Conservation (phyloP, 306 rosid species). For the Vigna trinervia region DNA sequence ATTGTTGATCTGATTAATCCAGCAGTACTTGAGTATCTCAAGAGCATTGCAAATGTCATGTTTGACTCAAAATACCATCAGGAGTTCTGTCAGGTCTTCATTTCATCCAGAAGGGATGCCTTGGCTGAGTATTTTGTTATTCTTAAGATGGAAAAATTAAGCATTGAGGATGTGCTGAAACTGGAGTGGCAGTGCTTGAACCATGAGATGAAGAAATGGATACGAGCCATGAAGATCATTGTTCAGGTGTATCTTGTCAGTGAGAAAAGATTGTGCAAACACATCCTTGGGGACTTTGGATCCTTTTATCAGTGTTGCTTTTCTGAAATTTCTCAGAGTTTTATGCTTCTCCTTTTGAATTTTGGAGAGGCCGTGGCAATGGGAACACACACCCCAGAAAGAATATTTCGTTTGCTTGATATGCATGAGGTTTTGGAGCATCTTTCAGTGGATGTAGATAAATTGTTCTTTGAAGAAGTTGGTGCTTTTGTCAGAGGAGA, state of each 20-base stretch:
- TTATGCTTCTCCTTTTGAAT: conserved; percentile 53
- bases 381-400: conserved; percentile 57
- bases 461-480: conserved; percentile 55
- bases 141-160: conserved; percentile 55
- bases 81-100: conserved; percentile 62
- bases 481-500: conserved; percentile 52
- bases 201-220: conserved; percentile 64
- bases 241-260: conserved; percentile 60
- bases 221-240: conserved; percentile 54
- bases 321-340: conserved; percentile 55
- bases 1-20: conserved; percentile 58
- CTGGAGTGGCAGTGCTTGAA: conserved; percentile 63
- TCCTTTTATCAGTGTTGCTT: conserved; percentile 52
- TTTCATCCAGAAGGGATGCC: conserved; percentile 57
- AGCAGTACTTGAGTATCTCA: conserved; percentile 53
- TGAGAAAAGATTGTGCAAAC: conserved; percentile 62
- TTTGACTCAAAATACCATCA: conserved; percentile 62
- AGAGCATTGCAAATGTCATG: conserved; percentile 66
- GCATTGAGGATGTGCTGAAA: conserved; percentile 60
- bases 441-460: conserved; percentile 50
- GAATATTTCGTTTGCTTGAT: conserved; percentile 63
- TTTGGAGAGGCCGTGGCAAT: conserved; percentile 66
- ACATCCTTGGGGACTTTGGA: conserved; percentile 57
- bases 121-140: conserved; percentile 58
- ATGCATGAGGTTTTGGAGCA: conserved; percentile 65